Evolutionary conservation across 1,284 basidiomycete genomes (phyloP), one percentile per base, ranked within the genome.

Genomic region (Puccinia hordei): DNA sequence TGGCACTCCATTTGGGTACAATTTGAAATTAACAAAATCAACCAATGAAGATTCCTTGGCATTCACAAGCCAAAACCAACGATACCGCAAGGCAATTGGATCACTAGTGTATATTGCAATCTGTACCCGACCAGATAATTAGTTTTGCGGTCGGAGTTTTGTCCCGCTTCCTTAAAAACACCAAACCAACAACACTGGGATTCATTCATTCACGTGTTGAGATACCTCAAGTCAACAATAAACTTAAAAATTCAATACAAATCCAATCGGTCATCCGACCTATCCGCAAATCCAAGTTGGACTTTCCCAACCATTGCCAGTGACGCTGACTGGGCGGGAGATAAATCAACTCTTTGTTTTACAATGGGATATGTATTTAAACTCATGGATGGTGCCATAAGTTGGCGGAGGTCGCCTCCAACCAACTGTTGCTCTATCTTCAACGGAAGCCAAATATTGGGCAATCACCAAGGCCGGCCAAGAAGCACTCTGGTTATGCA

Each of bases 301-400:
- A 59, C 17, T 1, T 57, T 55, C 9, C 71, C 71, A 13, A 8
- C 8, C 0, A 24, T 38, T 0, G 17, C 44, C 9, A 59, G 55
- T 24, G 73, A 75, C 24, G 27, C 73, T 2, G 73, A 75, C 30
- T 75, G 73, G 73, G 57, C 73, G 12, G 57, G 73, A 1, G 53
- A 63, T 30, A 41, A 22, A 17, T 38, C 35, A 44, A 61, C 59
- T 2, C 10, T 57, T 17, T 17, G 57, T 30, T 75, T 38, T 19
- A 75, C 73, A 19, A 75, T 24, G 1, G 30, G 71, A 12, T 73
- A 73, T 30, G 24, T 73, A 1, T 73, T 73, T 30, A 73, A 38
- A 57, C 30, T 73, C 33, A 57, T 38, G 44, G 41, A 22, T 27
- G 73, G 57, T 2, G 71, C 71, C 6, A 55, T 73, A 19, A 51